Percentiles rank a stretch among this genome's conserved stretches.
Conservation (phyloP, 2,329 filamentous ascomycete genomes). For the Pleurostoma richardsiae region DNA sequence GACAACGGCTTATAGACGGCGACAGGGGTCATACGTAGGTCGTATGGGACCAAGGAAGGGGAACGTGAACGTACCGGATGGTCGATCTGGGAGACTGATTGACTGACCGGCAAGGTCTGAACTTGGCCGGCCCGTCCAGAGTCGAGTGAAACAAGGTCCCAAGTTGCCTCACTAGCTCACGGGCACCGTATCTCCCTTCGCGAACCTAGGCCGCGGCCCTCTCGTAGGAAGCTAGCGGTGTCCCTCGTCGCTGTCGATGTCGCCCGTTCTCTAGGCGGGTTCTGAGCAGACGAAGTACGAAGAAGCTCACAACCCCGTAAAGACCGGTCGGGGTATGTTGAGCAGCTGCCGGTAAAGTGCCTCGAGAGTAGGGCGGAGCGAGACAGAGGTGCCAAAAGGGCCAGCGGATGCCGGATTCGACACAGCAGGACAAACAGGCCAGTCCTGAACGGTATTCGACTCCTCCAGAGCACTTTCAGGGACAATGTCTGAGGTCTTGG, state of each 20-base stretch:
- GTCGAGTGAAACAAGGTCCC: too few species aligned
- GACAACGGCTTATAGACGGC: slow-evolving; percentile 19
- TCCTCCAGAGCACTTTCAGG: slow-evolving; percentile 16
- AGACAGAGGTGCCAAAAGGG: slow-evolving; percentile 28
- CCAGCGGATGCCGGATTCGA: slow-evolving; percentile 33
- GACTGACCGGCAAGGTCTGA: not conserved
- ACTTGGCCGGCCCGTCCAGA: too few species aligned
- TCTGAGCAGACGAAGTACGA: too few species aligned
- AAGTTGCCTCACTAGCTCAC: too few species aligned
- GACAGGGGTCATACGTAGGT: slow-evolving; percentile 12
- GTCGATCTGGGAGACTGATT: slow-evolving; percentile 13
- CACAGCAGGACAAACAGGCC: slow-evolving; percentile 20
- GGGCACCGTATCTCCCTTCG: too few species aligned
- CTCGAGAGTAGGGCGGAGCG: slow-evolving; percentile 22
- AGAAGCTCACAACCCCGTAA: too few species aligned
- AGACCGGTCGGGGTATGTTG: not conserved
- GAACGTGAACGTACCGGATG: slow-evolving; percentile 22
- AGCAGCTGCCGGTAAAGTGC: slow-evolving; percentile 16
- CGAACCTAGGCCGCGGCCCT: too few species aligned
- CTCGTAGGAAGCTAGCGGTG: too few species aligned
- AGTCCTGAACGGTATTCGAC: slow-evolving; percentile 19
- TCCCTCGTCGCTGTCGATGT: too few species aligned
- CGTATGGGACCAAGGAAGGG: slow-evolving; percentile 14
- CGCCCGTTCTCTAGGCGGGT: too few species aligned
- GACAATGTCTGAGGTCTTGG: slow-evolving; percentile 30